A percentile compares a stretch with the other conserved stretches of the same genome.
Conservation (phyloP, 306 rosid species). For the Medicago lupulina region DNA sequence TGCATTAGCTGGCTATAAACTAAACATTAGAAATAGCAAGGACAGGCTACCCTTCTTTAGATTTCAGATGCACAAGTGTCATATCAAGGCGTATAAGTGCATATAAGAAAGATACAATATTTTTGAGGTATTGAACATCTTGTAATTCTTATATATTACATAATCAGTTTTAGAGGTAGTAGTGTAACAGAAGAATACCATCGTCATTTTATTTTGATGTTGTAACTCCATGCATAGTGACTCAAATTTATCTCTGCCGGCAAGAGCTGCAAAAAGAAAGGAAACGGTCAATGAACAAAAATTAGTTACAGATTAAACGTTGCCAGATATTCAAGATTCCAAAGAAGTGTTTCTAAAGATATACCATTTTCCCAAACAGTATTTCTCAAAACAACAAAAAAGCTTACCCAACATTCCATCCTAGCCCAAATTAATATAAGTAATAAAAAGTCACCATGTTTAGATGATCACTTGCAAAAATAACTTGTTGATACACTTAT, state of each 20-base stretch:
- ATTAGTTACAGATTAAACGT: slow-evolving; percentile 37
- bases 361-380: slow-evolving; percentile 11
- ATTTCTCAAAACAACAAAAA: too few species aligned
- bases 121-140: slow-evolving; percentile 1
- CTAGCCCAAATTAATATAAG: too few species aligned
- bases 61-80: not conserved
- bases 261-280: slow-evolving; percentile 62
- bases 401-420: not conserved
- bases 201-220: slow-evolving; percentile 88
- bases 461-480: slow-evolving; percentile 22
- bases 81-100: too few species aligned
- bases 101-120: too few species aligned
- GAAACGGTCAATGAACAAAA: slow-evolving; percentile 29
- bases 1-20: slow-evolving; percentile 9
- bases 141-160: slow-evolving; percentile 19
- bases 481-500: not conserved
- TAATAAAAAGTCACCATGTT: too few species aligned
- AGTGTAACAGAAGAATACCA: slow-evolving; percentile 62
- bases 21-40: not conserved
- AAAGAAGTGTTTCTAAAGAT: not conserved
- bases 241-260: slow-evolving; percentile 91
- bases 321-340: slow-evolving; percentile 28
- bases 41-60: not conserved
- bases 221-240: slow-evolving; percentile 94
- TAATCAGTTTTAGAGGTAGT: slow-evolving; percentile 41